phyloP scores from a whole-genome alignment of 2,329 filamentous ascomycete genomes.

The Zymoseptoria crescenta region DNA sequence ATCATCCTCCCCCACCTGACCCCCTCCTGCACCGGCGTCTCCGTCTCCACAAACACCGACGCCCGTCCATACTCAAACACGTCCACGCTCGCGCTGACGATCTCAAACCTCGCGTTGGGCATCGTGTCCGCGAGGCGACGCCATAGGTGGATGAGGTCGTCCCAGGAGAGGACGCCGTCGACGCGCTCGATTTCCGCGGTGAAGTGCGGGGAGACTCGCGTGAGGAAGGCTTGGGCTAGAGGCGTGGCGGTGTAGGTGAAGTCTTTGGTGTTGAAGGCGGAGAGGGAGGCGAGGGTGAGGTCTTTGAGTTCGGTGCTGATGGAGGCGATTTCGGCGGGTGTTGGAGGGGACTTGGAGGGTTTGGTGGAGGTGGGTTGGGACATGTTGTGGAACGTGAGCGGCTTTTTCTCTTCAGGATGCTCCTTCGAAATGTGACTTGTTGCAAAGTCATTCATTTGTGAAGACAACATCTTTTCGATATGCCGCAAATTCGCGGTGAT shows the following conservation, averaged over 20 bases:
- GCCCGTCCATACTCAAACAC: background rate
- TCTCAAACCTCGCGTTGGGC: background rate
- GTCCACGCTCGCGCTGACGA: background rate
- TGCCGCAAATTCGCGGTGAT: background rate
- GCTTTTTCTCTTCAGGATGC: background rate
- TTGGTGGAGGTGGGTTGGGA: background rate
- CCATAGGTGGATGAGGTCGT: background rate
- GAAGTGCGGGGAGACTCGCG: background rate
- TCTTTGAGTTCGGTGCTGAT: background rate
- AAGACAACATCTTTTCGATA: background rate
- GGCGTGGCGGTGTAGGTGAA: background rate
- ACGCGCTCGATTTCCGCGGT: background rate
- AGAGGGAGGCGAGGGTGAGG: background rate
- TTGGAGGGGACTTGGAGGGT: background rate
- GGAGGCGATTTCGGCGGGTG: background rate
- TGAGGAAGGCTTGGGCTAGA: background rate
- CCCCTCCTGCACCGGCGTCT: background rate
- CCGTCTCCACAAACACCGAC: background rate
- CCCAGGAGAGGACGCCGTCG: background rate
- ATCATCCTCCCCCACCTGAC: background rate
- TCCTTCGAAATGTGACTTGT: no score
- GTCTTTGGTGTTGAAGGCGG: background rate
- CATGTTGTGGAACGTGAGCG: background rate
- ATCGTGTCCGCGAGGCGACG: background rate
- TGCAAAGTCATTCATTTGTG: background rate